Conservation (phyloP, 208 protist species). For the Wallacemonas collosoma region DNA sequence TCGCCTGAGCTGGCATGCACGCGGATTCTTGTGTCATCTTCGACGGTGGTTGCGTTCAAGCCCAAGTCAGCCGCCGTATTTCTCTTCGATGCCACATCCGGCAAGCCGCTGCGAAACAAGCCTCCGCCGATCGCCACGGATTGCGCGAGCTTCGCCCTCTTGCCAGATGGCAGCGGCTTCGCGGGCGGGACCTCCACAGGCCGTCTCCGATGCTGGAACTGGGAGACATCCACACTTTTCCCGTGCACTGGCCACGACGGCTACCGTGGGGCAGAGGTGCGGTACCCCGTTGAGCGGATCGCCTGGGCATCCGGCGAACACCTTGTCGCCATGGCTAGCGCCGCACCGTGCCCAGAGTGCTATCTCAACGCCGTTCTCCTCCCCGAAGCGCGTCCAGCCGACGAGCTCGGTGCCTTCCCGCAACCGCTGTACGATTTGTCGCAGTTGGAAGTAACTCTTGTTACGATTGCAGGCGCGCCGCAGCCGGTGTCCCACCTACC, state of each 20-base stretch:
- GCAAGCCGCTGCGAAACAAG: constrained; percentile 49
- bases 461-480: constrained; percentile 43
- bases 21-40: constrained; percentile 7
- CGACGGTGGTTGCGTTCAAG: constrained; percentile 12
- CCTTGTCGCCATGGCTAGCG: constrained; percentile 48
- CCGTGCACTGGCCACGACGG: constrained; percentile 48
- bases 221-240: constrained; percentile 68
- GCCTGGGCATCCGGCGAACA: constrained; percentile 62
- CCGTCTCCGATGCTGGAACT: constrained; percentile 32
- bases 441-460: constrained; percentile 42
- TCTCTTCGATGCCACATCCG: constrained; percentile 55
- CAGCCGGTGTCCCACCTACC: constrained; percentile 29
- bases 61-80: constrained; percentile 48
- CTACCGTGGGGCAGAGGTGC: constrained; percentile 40
- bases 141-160: constrained; percentile 31
- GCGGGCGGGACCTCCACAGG: constrained; percentile 44
- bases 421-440: constrained; percentile 22
- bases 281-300: constrained; percentile 48
- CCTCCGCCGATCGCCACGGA: constrained; percentile 38
- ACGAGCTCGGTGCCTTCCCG: constrained; percentile 9
- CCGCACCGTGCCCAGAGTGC: constrained; percentile 33
- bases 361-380: constrained; percentile 21
- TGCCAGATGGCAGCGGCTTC: constrained; percentile 76
- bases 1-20: constrained; percentile 10
- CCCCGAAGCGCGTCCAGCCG: constrained; percentile 9